Percentiles rank a stretch among this genome's conserved stretches.
Conservation (phyloP, 1,284 basidiomycete species). For the Pterula multifida region DNA sequence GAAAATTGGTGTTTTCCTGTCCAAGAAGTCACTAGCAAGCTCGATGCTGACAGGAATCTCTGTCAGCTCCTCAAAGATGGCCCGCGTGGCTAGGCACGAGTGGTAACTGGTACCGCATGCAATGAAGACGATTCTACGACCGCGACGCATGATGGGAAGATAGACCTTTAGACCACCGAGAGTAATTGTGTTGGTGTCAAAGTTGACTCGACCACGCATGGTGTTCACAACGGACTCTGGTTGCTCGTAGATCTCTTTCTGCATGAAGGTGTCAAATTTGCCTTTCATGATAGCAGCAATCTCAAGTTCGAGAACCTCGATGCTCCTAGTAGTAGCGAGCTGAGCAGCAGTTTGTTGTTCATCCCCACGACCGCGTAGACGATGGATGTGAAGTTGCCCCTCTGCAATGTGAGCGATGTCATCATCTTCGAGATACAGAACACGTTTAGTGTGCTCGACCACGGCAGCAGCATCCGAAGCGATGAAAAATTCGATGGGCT, state of each 20-base stretch:
- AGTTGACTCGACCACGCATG: constrained; percentile 99
- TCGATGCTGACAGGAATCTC: constrained; percentile 98
- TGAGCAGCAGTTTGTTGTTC: constrained; percentile 43
- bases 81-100: constrained; percentile 93
- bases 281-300: constrained; percentile 99
- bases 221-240: constrained; percentile 99
- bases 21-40: constrained; percentile 96
- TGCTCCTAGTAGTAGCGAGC: constrained; percentile 78
- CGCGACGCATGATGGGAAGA: constrained; percentile 90
- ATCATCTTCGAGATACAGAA: constrained; percentile 97
- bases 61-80: constrained; percentile 97
- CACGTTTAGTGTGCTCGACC: constrained; percentile 98
- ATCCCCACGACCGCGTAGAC: constrained; percentile 82
- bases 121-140: constrained; percentile 91
- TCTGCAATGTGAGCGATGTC: constrained; percentile 97
- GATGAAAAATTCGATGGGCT: constrained; percentile 99
- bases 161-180: constrained; percentile 94
- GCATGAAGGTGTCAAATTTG: constrained; percentile 99
- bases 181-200: constrained; percentile 85
- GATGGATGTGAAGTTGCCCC: constrained; percentile 97
- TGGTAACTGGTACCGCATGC: constrained; percentile 99
- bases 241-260: constrained; percentile 99
- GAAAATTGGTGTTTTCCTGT: constrained; percentile 99
- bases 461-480: constrained; percentile 96
- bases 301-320: constrained; percentile 98